Conservation (phyloP, 2,329 filamentous ascomycete species). For the Alternaria panax region DNA sequence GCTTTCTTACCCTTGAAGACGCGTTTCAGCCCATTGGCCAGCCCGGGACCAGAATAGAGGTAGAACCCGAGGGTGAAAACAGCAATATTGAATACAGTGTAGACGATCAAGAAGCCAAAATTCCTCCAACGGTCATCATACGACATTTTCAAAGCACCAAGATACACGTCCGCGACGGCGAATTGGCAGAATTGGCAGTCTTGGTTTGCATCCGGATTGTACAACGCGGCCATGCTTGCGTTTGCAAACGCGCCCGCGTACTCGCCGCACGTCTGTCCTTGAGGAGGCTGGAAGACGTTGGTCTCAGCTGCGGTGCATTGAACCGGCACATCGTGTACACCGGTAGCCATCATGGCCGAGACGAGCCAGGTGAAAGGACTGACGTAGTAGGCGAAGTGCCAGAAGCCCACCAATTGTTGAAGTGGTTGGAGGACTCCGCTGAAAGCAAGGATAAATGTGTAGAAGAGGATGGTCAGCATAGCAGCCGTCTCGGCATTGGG, state of each 20-base stretch:
- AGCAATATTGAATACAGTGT: neutral
- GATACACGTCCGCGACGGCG: neutral
- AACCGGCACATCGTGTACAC: slow-evolving; percentile 69
- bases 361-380: slow-evolving; percentile 71
- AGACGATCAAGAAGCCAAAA: neutral
- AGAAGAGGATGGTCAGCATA: neutral
- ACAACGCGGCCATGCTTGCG: neutral
- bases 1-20: neutral
- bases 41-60: neutral
- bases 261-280: neutral
- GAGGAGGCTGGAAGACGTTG: neutral
- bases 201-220: neutral
- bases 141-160: neutral
- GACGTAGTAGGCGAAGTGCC: slow-evolving; percentile 79
- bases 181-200: neutral
- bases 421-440: slow-evolving; percentile 58
- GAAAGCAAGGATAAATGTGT: slow-evolving; percentile 53
- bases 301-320: slow-evolving; percentile 54
- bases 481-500: slow-evolving; percentile 67
- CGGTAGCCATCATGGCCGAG: slow-evolving; percentile 55
- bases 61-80: neutral
- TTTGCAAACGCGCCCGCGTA: neutral
- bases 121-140: neutral
- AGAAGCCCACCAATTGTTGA: slow-evolving; percentile 67
- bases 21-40: neutral